A percentile compares a stretch with the other conserved stretches of the same genome.
Conservation (phyloP, 768 basidiomycete species). For the Psilocybe cubensis region DNA sequence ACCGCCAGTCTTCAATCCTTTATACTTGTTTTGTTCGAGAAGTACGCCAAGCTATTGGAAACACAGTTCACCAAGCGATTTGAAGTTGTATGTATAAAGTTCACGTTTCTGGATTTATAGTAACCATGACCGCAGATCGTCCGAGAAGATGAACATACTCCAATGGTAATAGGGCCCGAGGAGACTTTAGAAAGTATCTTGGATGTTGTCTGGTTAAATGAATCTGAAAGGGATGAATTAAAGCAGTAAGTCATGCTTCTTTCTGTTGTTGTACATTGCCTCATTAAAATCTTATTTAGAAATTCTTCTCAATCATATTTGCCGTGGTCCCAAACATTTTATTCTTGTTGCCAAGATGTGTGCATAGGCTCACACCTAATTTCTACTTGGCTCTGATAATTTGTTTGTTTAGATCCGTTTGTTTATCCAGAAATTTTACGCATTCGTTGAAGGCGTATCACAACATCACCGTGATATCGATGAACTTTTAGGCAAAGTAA, state of each 20-base stretch:
- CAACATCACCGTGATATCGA: constrained; percentile 93
- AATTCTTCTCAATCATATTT: constrained; percentile 67
- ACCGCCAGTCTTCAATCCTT: constrained; percentile 82
- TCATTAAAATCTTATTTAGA: constrained; percentile 37
- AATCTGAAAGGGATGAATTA: constrained; percentile 65
- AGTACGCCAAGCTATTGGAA: constrained; percentile 83
- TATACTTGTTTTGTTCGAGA: constrained; percentile 88
- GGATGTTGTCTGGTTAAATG: constrained; percentile 81
- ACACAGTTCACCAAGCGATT: constrained; percentile 81
- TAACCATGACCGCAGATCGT: constrained; percentile 60
- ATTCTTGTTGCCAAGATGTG: constrained; percentile 91
- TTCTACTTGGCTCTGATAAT: neutral
- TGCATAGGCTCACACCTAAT: constrained; percentile 15
- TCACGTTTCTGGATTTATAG: neutral
- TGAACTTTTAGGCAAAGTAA: constrained; percentile 85
- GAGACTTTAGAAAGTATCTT: constrained; percentile 74
- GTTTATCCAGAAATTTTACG: constrained; percentile 95
- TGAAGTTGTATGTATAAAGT: constrained; percentile 60
- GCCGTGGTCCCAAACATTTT: constrained; percentile 96
- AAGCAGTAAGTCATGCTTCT: constrained; percentile 46
- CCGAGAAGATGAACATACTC: constrained; percentile 82
- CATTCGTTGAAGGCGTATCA: constrained; percentile 93
- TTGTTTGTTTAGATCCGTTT: constrained; percentile 63
- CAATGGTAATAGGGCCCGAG: constrained; percentile 72
- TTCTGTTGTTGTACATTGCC: neutral